These are phyloP conservation scores for Nyctanthes arbortristis DNA, from an alignment of 257 asterid genomes.

Conservation along the genomic window DNA sequence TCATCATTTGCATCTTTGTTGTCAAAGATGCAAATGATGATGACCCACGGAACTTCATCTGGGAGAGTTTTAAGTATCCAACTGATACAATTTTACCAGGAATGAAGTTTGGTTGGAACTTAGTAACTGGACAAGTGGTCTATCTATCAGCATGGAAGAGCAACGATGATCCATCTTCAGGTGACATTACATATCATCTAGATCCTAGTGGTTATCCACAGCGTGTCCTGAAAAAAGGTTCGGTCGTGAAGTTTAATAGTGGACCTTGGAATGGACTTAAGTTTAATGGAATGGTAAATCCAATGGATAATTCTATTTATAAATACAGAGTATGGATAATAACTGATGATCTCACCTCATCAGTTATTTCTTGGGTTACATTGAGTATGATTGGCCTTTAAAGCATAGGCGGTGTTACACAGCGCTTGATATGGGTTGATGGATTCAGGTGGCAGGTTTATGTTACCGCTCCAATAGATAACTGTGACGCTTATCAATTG, in stretches of 20 bases:
- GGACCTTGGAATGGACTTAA: conserved; percentile 59
- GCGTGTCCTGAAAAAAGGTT: too few relatives aligned
- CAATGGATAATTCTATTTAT: background rate
- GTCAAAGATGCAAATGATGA: conserved; percentile 19
- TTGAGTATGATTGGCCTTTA: conserved; percentile 1
- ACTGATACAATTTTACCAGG: too few relatives aligned
- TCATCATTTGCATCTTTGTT: too few relatives aligned
- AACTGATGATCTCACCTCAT: conserved; percentile 16
- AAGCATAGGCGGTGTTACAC: conserved; percentile 8
- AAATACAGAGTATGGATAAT: conserved; percentile 9
- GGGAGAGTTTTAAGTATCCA: too few relatives aligned
- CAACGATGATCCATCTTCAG: too few relatives aligned
- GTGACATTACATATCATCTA: too few relatives aligned
- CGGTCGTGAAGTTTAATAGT: conserved; percentile 15
- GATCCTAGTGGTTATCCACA: too few relatives aligned
- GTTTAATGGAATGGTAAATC: conserved; percentile 33
- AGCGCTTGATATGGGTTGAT: too few relatives aligned
- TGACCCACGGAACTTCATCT: too few relatives aligned
- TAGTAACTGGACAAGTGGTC: conserved; percentile 20
- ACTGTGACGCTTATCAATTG: conserved; percentile 31
- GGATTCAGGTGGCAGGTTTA: conserved; percentile 22
- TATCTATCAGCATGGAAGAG: conserved; percentile 35
- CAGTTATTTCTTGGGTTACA: too few relatives aligned
- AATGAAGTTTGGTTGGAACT: too few relatives aligned
- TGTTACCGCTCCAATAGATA: conserved; percentile 22